phyloP scores from a whole-genome alignment of 73 alveolate species.

The Paramecium octaurelia region DNA sequence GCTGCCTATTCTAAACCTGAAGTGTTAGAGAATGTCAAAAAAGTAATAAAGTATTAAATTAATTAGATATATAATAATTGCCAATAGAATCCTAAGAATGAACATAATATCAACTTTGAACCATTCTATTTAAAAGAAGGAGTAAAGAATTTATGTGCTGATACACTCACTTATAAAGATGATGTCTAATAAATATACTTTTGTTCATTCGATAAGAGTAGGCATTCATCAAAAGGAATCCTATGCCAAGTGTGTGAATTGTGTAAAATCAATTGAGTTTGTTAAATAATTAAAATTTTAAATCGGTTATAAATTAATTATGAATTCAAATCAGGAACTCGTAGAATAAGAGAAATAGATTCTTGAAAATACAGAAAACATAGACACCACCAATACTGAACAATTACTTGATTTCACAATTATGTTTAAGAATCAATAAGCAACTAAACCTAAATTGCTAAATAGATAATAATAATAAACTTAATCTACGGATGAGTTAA shows the following conservation, averaged over 20 bases:
- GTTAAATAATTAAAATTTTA: neutral
- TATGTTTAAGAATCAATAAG: slow-evolving; percentile 33
- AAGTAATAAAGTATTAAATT: neutral
- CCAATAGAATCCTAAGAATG: slow-evolving; percentile 8
- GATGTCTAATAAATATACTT: neutral
- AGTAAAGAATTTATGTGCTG: neutral
- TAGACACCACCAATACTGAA: slow-evolving; percentile 20
- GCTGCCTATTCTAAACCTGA: slow-evolving; percentile 15
- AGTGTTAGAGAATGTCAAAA: slow-evolving; percentile 38
- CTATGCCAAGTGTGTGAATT: neutral
- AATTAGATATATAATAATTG: neutral
- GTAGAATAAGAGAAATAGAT: neutral
- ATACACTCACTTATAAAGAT: neutral
- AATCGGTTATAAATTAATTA: neutral
- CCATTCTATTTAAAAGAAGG: slow-evolving; percentile 16
- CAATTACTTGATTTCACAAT: slow-evolving; percentile 29
- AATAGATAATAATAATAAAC: neutral
- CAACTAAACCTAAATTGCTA: neutral
- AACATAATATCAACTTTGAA: slow-evolving; percentile 38
- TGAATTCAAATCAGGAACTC: slow-evolving; percentile 14
- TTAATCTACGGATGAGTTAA: neutral
- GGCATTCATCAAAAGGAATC: neutral
- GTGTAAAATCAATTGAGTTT: neutral
- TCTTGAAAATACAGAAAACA: slow-evolving; percentile 28
- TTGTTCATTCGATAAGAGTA: neutral